Evolutionary conservation across 768 basidiomycete genomes (phyloP), one percentile per base, ranked within the genome.

Genomic region (Pholiota molesta): DNA sequence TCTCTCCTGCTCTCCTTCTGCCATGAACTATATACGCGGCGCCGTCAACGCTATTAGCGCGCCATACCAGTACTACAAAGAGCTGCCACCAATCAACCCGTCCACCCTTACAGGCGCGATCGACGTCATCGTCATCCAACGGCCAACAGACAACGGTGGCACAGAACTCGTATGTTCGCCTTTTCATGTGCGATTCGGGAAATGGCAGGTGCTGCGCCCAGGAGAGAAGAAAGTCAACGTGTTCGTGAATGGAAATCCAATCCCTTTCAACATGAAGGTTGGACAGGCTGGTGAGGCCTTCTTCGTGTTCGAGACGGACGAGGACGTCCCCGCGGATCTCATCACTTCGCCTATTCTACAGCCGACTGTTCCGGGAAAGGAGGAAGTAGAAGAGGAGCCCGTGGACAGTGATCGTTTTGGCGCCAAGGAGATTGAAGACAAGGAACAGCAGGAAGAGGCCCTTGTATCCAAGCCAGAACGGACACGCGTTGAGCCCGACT

Each of bases 231-330:
- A 91, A 83, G 97, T 99, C 65, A 92, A 89, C 64, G 86, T 99
- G 35, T 85, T 86, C 55, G 88, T 99, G 69, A 96, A 97, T 76
- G 93, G 91, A 42, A 80, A 87, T 67, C 82, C 84, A 47, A 90
- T 95, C 59, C 97, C 97, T 0, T 99, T 93, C 74, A 84, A 83
- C 74, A 99, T 99, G 97, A 99, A 99, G 81, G 95, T 99, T 63
- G 96, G 95, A 42, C 97, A 99, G 61, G 95, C 97, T 1, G 97
- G 97, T 5, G 97, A 99, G 77, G 97, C 96, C 0, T 99, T 99
- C 82, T 99, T 99, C 70, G 91, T 99, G 42, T 94, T 99, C 66
- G 97, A 99, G 75, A 98, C 97, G 0, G 93, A 96, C 42, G 93
- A 90, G 40, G 95, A 98, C 61, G 89, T 99, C 31, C 97, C 97